phyloP scores from a whole-genome alignment of 2,329 filamentous ascomycete genomes.

The Colletotrichum lupini region DNA sequence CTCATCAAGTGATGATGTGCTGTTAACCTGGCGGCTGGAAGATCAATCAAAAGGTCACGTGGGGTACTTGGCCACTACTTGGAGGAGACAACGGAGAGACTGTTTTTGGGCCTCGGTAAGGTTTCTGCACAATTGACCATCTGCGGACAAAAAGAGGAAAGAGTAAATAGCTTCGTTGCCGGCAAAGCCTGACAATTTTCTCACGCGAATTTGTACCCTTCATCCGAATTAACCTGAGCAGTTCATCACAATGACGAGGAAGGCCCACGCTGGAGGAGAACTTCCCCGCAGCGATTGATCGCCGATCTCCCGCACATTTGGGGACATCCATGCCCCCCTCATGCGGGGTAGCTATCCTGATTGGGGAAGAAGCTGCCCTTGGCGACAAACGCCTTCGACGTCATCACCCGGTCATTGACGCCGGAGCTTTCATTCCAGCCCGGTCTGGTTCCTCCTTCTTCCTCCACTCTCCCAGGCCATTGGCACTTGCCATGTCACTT shows the following conservation, averaged over 20 bases:
- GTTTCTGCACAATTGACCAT: too few relatives aligned
- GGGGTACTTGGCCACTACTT: too few relatives aligned
- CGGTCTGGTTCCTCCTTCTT: not conserved
- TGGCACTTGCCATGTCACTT: not conserved
- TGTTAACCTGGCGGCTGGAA: too few relatives aligned
- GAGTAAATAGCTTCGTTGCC: too few relatives aligned
- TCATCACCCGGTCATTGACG: conserved; percentile 23
- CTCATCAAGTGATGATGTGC: too few relatives aligned
- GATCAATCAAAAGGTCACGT: too few relatives aligned
- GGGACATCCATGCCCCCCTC: not conserved
- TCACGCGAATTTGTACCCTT: not conserved
- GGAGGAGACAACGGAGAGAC: too few relatives aligned
- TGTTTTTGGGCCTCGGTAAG: too few relatives aligned
- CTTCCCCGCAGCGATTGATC: conserved; percentile 15
- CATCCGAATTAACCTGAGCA: not conserved
- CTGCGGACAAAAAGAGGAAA: too few relatives aligned
- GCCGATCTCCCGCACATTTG: conserved; percentile 27
- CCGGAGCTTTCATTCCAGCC: conserved; percentile 30
- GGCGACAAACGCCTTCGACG: conserved; percentile 18
- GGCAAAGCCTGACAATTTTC: not conserved
- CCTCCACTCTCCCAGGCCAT: not conserved
- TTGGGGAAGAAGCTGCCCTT: conserved; percentile 6
- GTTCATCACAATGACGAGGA: conserved; percentile 26
- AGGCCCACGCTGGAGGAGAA: not conserved
- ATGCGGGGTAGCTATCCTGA: not conserved